Evolutionary conservation across 1,284 basidiomycete genomes (phyloP).

Genomic region (Ustilago sp.): DNA sequence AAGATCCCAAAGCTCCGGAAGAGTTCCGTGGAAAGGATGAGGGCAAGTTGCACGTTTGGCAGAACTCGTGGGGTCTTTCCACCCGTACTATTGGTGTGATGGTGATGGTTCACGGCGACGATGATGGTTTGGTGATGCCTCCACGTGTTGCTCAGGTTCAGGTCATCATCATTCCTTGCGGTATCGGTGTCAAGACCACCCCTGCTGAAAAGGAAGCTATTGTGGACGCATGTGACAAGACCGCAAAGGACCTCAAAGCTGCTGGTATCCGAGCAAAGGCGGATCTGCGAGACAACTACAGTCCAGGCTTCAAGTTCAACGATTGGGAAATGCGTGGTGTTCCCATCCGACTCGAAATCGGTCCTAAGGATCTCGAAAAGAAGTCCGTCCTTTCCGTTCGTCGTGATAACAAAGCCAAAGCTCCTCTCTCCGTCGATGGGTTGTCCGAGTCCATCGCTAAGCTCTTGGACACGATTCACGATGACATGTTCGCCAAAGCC

Average conservation of each 20-base stretch:
- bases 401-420: constrained; percentile 79
- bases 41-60: constrained; percentile 86
- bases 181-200: constrained; percentile 76
- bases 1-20: constrained; percentile 74
- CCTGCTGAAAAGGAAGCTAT: constrained; percentile 76
- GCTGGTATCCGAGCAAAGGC: constrained; percentile 86
- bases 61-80: constrained; percentile 98
- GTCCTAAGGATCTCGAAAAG: constrained; percentile 90
- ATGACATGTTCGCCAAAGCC: constrained; percentile 86
- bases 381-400: constrained; percentile 85
- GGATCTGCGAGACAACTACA: constrained; percentile 93
- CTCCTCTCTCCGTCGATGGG: constrained; percentile 40
- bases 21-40: constrained; percentile 63
- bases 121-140: constrained; percentile 94
- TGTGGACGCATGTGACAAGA: constrained; percentile 77
- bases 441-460: constrained; percentile 52
- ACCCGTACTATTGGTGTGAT: constrained; percentile 98
- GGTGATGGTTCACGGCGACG: constrained; percentile 99
- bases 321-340: constrained; percentile 95
- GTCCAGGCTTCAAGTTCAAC: constrained; percentile 98
- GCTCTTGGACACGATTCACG: constrained; percentile 87
- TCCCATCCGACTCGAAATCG: constrained; percentile 94
- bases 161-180: constrained; percentile 91
- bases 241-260: constrained; percentile 73
- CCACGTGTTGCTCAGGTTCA: constrained; percentile 93